Base-by-base conservation (phyloP, 164 flowering plant species). In the Saururus chinensis region DNA sequence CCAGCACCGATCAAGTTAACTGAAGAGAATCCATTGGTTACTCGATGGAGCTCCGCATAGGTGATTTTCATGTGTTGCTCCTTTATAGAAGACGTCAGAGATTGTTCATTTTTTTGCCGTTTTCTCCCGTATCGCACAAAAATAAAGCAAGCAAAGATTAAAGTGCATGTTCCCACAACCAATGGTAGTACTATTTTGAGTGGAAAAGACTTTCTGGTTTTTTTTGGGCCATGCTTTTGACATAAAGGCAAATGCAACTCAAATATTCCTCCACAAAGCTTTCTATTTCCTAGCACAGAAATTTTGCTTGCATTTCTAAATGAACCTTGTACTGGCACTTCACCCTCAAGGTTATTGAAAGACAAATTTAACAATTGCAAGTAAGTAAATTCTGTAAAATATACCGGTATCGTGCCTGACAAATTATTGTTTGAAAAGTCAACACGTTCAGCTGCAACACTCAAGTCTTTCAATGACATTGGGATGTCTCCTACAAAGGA, bases 181-280 rank as follows among this genome's bases (percentile, higher is more conserved):
- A 23, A 20, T 40, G 17, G 6, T 64, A 19, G 24, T 11, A n/a
- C 58, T 21, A 14, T 22, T 30, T 41, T 12, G 12, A 7, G 12
- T 13, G 48, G 21, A 16, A 24, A 42, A 23, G 54, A 21, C 12
- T 10, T 62, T 14, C 9, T 30, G 37, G 2, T 2, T 20, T 25
- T 51, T 23, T n/a, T n/a, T 30, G 4, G 2, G 6, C 37, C 37
- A 30, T 30, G 37, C 5, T 24, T 5, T 14, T 20, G 25, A 66
- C 82, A 77, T 14, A 35, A 13, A 6, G 74, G 75, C 37, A 81
- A 63, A 7, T 71, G 25, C 19, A 78, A 51, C 35, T 57, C 42
- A 1, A 60, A 19, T 4, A 73, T 59, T 7, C 79, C 82, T 8
- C 65, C 65, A 21, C 65, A 63, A 9, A 63, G 53, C 40, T 24